Evolutionary conservation across 2,329 filamentous ascomycete species (phyloP), one percentile per base, ranked within the genome.

Genomic region (Ceratocystis ficicola): DNA sequence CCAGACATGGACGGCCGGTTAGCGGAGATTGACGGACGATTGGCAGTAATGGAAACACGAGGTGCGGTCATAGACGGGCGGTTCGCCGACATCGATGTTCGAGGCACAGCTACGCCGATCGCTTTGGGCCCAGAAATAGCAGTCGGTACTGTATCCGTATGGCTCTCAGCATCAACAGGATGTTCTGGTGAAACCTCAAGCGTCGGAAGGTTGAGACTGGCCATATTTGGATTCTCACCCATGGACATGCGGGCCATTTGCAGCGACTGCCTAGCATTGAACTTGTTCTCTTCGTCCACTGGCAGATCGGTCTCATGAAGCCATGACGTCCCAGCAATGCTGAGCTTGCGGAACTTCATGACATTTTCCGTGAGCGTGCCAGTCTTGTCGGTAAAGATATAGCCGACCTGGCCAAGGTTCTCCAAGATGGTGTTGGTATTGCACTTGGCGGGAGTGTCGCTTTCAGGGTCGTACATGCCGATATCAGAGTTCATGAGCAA

Each of bases 341-440:
- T 95, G 75, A 96, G 82, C 73, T 95, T 96, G 55, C 92, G 87
- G 73, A 96, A 96, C 69, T 90, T 90, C 93, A 97, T 96, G 10
- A 90, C 81, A 70, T 97, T 97, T 71, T 96, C 91, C 1, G 92
- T 97, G 70, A 97, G 78, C 0, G 92, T 97, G 1, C 92, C 92
- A 0, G 92, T 96, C 77, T 96, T 96, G 74, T 96, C 92, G 0
- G 90, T 95, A 71, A 97, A 95, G 22, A 95, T 84, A 71, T 95
- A 94, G 69, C 81, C 89, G 68, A 97, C 85, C 76, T 96, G 93
- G 0, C 92, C 92, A 0, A 96, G 79, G 72, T 97, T 93, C 72
- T 96, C 92, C 68, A 96, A 86, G 72, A 97, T 96, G 0, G 93
- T 96, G 36, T 94, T 95, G 0, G 92, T 96, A 70, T 93, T 90